These are phyloP conservation scores for Quercus phellos DNA, from an alignment of 331 rosid genomes.

Conservation along the genomic window DNA sequence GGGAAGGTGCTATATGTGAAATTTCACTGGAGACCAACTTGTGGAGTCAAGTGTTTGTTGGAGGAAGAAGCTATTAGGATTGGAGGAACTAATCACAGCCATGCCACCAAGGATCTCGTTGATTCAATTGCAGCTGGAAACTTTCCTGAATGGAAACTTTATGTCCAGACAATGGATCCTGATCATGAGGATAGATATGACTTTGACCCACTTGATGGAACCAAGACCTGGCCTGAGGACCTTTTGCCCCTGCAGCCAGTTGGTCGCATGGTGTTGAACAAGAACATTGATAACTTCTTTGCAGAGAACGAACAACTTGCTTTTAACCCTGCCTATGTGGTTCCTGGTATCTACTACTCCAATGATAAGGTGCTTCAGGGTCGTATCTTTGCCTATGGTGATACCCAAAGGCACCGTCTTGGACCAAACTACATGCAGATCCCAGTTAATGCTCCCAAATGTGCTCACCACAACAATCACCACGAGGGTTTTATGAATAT, in stretches of 20 bases:
- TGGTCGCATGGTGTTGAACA: constrained; percentile 85
- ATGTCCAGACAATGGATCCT: constrained; percentile 68
- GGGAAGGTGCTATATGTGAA: constrained; percentile 72
- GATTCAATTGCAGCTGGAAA: constrained; percentile 90
- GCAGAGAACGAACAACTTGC: constrained; percentile 94
- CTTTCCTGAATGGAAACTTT: constrained; percentile 91
- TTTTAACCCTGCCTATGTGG: constrained; percentile 68
- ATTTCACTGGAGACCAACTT: constrained; percentile 78
- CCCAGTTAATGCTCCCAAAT: constrained; percentile 85
- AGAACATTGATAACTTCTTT: constrained; percentile 86
- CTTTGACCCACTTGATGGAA: constrained; percentile 81
- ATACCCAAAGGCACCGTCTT: constrained; percentile 87
- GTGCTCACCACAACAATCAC: constrained; percentile 80
- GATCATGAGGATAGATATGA: constrained; percentile 70
- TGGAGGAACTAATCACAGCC: constrained; percentile 96
- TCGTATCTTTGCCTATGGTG: constrained; percentile 72
- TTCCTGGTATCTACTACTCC: constrained; percentile 78
- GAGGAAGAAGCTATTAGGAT: constrained; percentile 75
- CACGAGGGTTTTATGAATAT: constrained; percentile 85
- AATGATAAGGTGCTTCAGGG: constrained; percentile 82
- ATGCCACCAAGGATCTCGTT: constrained; percentile 79
- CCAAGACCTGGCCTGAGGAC: constrained; percentile 90
- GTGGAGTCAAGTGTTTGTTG: constrained; percentile 63
- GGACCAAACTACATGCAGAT: constrained; percentile 91
- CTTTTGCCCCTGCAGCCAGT: constrained; percentile 82